These are phyloP conservation scores for Vigna radiata DNA, from an alignment of 306 rosid species.

Conservation along the genomic window DNA sequence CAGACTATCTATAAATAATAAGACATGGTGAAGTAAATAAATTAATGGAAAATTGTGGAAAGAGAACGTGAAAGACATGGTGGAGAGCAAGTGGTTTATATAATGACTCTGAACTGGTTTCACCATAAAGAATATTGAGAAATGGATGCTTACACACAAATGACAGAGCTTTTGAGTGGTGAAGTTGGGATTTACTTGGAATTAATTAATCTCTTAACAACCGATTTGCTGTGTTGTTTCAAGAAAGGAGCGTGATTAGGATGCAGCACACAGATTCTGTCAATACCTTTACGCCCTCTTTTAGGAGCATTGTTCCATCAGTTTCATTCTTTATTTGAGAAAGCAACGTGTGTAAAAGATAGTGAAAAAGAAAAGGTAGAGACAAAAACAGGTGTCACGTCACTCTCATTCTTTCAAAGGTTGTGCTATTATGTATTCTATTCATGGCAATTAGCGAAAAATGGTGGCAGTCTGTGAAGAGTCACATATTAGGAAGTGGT, in stretches of 20 bases:
- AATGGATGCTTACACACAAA: background rate
- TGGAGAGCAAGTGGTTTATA: background rate
- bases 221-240: slow-evolving; percentile 2
- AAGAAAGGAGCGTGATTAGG: slow-evolving; percentile 8
- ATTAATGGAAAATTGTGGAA: background rate
- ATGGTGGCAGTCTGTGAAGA: background rate
- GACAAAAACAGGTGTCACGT: slow-evolving; percentile 21
- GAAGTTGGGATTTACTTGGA: background rate
- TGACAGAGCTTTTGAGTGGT: background rate
- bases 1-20: background rate
- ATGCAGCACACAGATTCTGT: slow-evolving; percentile 7
- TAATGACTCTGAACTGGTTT: slow-evolving; percentile 4
- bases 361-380: background rate
- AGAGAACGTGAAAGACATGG: slow-evolving; percentile 17
- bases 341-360: background rate
- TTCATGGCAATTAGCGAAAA: slow-evolving; percentile 7
- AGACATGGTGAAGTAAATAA: background rate
- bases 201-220: slow-evolving; percentile 25
- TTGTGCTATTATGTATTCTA: background rate
- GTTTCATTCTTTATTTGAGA: background rate
- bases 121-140: background rate
- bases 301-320: slow-evolving; percentile 26
- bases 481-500: background rate
- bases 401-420: slow-evolving; percentile 5
- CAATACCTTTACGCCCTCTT: background rate